These are phyloP conservation scores for Condylostoma magnum DNA, from an alignment of 169 alveolate genomes.

Conservation along the genomic window DNA sequence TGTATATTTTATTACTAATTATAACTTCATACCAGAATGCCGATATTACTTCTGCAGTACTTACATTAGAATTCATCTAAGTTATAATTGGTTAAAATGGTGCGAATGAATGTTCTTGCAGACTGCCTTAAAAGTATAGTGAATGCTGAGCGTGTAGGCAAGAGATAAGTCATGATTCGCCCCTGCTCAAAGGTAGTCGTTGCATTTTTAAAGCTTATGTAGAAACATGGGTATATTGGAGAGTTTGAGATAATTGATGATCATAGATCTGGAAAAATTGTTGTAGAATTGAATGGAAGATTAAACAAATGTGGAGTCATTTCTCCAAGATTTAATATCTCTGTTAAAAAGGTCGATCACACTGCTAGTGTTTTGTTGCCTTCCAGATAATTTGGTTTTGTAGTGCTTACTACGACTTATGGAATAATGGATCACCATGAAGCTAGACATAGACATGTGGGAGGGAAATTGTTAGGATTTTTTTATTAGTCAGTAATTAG, in stretches of 20 bases:
- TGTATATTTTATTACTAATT: no score
- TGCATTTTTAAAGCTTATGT: constrained; percentile 97
- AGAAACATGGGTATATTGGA: constrained; percentile 97
- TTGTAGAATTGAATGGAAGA: constrained; percentile 97
- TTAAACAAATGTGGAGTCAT: constrained; percentile 99
- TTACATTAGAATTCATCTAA: no score
- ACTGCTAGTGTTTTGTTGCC: constrained; percentile 95
- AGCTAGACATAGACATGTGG: constrained; percentile 98
- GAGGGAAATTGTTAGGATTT: constrained; percentile 99
- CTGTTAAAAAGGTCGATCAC: constrained; percentile 91
- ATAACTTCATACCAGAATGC: no score
- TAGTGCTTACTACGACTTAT: constrained; percentile 96
- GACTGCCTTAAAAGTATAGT: constrained; percentile 96
- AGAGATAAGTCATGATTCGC: constrained; percentile 97
- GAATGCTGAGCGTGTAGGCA: constrained; percentile 99
- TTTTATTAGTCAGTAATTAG: no score
- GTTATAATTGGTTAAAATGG: no score
- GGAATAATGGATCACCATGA: constrained; percentile 99
- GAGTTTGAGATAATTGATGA: constrained; percentile 99
- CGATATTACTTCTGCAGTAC: no score
- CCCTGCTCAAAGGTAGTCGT: constrained; percentile 97
- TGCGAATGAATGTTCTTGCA: constrained; percentile 96
- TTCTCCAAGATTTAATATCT: constrained; percentile 93
- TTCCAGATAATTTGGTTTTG: constrained; percentile 98
- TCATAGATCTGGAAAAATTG: constrained; percentile 98